Conservation (phyloP, 1,139 yeast species). For the Kodamaea fungicola region DNA sequence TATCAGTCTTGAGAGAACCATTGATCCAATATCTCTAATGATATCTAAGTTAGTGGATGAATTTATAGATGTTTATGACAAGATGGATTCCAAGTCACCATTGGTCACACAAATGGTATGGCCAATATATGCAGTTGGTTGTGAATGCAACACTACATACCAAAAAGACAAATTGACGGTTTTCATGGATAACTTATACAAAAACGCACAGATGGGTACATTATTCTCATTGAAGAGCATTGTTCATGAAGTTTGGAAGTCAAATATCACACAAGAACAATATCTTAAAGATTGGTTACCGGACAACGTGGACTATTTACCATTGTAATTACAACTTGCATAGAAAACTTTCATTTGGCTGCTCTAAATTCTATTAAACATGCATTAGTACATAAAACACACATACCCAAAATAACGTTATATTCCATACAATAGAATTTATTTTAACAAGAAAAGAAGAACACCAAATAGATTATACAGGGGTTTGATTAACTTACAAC, state of each 20-base stretch:
- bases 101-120: constrained; percentile 57
- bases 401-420: constrained; percentile 7
- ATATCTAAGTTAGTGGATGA: constrained; percentile 35
- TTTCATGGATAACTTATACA: constrained; percentile 39
- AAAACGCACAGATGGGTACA: constrained; percentile 53
- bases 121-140: constrained; percentile 51
- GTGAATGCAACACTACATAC: constrained; percentile 30
- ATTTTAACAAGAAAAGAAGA: constrained; percentile 7
- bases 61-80: constrained; percentile 41
- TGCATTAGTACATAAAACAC: constrained; percentile 22
- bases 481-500: constrained; percentile 52
- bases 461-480: constrained; percentile 8
- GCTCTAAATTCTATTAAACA: constrained; percentile 57
- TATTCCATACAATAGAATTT: constrained; percentile 17
- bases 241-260: constrained; percentile 41
- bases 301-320: constrained; percentile 47
- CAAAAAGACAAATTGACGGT: constrained; percentile 25
- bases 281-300: constrained; percentile 43
- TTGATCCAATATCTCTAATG: constrained; percentile 21
- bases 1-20: constrained; percentile 33
- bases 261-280: constrained; percentile 35
- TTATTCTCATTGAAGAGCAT: constrained; percentile 36
- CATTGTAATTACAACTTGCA: constrained; percentile 24
- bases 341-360: not conserved
- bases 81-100: constrained; percentile 42